Conservation (phyloP, 805 yeast genomes). For the Metschnikowia santaceciliae region DNA sequence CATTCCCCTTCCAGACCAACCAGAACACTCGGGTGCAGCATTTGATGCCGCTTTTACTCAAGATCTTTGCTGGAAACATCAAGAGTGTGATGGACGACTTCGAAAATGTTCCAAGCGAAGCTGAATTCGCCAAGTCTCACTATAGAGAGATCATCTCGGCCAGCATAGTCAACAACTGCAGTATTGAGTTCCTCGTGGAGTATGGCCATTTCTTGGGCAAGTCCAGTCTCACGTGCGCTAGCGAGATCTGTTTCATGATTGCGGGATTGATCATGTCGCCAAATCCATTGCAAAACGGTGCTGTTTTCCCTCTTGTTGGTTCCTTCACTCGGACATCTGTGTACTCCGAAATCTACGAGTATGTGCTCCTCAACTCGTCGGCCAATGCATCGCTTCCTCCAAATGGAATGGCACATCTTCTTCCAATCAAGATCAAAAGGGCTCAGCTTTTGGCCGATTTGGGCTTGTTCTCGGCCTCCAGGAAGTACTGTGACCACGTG, state of each 20-base stretch:
- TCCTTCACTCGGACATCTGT: conserved; percentile 30
- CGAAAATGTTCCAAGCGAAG: conserved; percentile 35
- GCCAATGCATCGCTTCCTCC: conserved; percentile 27
- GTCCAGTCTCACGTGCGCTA: conserved; percentile 29
- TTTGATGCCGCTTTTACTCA: conserved; percentile 54
- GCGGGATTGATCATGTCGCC: conserved; percentile 44
- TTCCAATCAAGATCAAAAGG: conserved; percentile 60
- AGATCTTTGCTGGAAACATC: conserved; percentile 61
- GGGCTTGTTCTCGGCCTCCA: conserved; percentile 56
- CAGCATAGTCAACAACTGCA: conserved; percentile 32
- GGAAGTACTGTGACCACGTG: conserved; percentile 57
- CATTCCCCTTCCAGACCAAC: conserved; percentile 38
- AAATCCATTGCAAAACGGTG: conserved; percentile 23
- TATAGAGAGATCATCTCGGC: conserved; percentile 48
- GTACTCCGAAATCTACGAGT: conserved; percentile 72
- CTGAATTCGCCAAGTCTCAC: conserved; percentile 47
- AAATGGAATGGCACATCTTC: conserved; percentile 48
- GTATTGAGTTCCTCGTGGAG: conserved; percentile 43
- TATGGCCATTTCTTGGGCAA: conserved; percentile 47
- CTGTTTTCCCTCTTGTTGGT: conserved; percentile 39
- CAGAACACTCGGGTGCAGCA: conserved; percentile 36
- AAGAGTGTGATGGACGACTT: conserved; percentile 50
- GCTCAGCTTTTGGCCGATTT: conserved; percentile 67
- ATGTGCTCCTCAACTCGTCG: conserved; percentile 27
- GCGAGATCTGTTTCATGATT: conserved; percentile 44